Conservation (phyloP, 2,329 filamentous ascomycete genomes). For the Phialophora expanda region DNA sequence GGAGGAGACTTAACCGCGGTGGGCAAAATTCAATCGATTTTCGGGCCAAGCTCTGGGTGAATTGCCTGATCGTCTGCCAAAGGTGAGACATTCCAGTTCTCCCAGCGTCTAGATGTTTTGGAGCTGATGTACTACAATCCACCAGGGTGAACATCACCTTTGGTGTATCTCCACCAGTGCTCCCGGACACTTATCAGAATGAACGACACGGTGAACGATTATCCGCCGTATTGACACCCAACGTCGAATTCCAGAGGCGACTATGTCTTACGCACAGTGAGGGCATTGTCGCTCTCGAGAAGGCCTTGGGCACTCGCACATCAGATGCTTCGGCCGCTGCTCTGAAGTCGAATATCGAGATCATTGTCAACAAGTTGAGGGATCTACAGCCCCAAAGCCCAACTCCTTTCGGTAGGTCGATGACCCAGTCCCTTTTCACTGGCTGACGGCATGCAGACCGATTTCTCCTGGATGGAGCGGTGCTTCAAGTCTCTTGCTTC, state of each 20-base stretch:
- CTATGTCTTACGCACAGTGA: constrained; percentile 8
- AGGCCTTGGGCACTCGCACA: neutral
- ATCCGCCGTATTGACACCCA: neutral
- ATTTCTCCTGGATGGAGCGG: constrained; percentile 8
- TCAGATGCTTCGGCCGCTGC: neutral
- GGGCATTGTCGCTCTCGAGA: constrained; percentile 4
- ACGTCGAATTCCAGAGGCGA: constrained; percentile 6
- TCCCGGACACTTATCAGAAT: constrained; percentile 1
- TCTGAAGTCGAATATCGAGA: constrained; percentile 4
- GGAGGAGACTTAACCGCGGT: neutral
- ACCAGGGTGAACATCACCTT: constrained; percentile 12
- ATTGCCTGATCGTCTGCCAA: constrained; percentile 19
- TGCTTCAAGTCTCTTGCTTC: constrained; percentile 11
- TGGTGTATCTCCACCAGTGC: constrained; percentile 10
- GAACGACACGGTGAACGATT: constrained; percentile 1
- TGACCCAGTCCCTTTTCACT: neutral
- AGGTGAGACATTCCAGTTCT: constrained; percentile 1
- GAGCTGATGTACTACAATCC: neutral
- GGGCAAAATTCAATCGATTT: neutral
- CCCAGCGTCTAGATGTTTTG: no score
- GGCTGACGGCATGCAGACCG: neutral
- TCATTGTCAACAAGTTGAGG: neutral
- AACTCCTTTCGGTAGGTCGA: neutral
- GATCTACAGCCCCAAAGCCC: neutral
- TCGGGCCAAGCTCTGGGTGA: constrained; percentile 16